phyloP scores from a whole-genome alignment of 805 yeast genomes.

The Candida dendrica region DNA sequence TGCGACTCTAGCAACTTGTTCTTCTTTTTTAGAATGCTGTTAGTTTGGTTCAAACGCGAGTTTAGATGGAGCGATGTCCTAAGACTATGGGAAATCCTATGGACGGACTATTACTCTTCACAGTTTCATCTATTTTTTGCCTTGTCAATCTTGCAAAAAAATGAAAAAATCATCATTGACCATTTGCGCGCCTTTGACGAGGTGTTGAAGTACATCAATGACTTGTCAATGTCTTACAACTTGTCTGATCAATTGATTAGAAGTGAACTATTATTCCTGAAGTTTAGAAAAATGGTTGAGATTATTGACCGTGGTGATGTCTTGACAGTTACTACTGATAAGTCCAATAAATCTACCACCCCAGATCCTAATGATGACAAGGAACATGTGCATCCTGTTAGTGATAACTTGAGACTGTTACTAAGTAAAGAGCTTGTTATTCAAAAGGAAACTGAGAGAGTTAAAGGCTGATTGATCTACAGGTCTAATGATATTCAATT shows the following conservation, averaged over 20 bases:
- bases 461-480: conserved; percentile 9
- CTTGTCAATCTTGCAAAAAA: conserved; percentile 81
- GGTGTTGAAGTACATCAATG: conserved; percentile 88
- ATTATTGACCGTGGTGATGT: conserved; percentile 44
- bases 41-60: conserved; percentile 94
- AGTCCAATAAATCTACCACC: no score
- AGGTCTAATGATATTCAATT: not conserved
- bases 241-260: conserved; percentile 74
- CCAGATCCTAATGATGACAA: not conserved
- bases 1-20: conserved; percentile 88
- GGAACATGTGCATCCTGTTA: conserved; percentile 22
- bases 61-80: conserved; percentile 71
- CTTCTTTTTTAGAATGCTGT: conserved; percentile 89
- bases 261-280: conserved; percentile 74
- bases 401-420: conserved; percentile 50
- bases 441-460: conserved; percentile 44
- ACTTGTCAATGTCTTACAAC: conserved; percentile 69
- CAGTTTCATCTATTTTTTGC: conserved; percentile 88
- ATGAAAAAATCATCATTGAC: conserved; percentile 68
- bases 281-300: conserved; percentile 73
- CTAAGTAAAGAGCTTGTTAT: conserved; percentile 56
- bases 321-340: not conserved
- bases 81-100: conserved; percentile 84
- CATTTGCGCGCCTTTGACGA: conserved; percentile 81
- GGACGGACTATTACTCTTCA: conserved; percentile 81